These are phyloP conservation scores for Colletotrichum gloeosporioides DNA, from an alignment of 2,329 filamentous ascomycete species.

Conservation along the genomic window DNA sequence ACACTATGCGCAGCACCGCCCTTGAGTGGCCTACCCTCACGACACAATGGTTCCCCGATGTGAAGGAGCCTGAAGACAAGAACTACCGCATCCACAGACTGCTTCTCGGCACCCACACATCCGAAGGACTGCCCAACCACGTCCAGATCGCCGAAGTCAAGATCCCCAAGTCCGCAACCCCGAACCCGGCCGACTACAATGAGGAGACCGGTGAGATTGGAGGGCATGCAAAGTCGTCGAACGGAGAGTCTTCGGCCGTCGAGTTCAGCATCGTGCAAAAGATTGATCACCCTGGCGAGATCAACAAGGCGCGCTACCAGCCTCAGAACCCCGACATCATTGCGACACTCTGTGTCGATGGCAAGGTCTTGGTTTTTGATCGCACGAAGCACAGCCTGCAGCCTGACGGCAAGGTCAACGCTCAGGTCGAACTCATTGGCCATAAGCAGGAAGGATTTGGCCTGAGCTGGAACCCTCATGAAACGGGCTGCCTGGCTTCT, in stretches of 20 bases:
- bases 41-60: slow-evolving; percentile 97
- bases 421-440: slow-evolving; percentile 84
- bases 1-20: slow-evolving; percentile 67
- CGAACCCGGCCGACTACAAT: slow-evolving; percentile 86
- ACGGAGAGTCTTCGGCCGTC: slow-evolving; percentile 69
- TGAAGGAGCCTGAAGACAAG: slow-evolving; percentile 86
- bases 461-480: slow-evolving; percentile 88
- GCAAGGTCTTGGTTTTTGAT: slow-evolving; percentile 91
- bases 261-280: slow-evolving; percentile 93
- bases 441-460: slow-evolving; percentile 92
- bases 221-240: slow-evolving; percentile 77
- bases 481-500: slow-evolving; percentile 81
- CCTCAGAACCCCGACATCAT: slow-evolving; percentile 97
- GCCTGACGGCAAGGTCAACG: slow-evolving; percentile 76
- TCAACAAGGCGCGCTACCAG: slow-evolving; percentile 98
- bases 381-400: slow-evolving; percentile 88
- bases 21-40: slow-evolving; percentile 97
- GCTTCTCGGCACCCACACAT: slow-evolving; percentile 93
- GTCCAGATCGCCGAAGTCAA: slow-evolving; percentile 94
- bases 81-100: slow-evolving; percentile 88
- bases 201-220: slow-evolving; percentile 93
- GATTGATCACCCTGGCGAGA: slow-evolving; percentile 94
- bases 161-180: slow-evolving; percentile 78
- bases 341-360: slow-evolving; percentile 88
- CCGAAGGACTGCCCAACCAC: slow-evolving; percentile 84